Conservation (phyloP, 1,139 yeast species). For the Citeromyces hawaiiensis region DNA sequence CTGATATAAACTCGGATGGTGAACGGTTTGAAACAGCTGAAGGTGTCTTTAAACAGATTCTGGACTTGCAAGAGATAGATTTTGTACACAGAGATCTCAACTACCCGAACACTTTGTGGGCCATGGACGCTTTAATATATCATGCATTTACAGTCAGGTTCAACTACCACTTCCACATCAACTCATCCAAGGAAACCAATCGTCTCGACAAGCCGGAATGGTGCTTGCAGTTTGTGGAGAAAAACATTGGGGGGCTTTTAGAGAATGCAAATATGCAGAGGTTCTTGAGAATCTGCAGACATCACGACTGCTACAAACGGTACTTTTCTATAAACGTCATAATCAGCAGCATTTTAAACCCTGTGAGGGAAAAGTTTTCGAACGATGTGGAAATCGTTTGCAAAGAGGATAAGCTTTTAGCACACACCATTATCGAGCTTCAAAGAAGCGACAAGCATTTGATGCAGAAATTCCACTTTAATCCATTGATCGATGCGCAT, state of each 20-base stretch:
- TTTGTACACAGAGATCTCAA: conserved; percentile 14
- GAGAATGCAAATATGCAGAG: conserved; percentile 20
- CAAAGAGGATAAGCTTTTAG: conserved; percentile 33
- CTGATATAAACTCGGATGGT: neutral
- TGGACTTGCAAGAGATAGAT: conserved; percentile 21
- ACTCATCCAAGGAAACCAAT: conserved; percentile 38
- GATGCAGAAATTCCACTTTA: conserved; percentile 17
- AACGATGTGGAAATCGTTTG: conserved; percentile 22
- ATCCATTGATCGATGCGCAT: neutral
- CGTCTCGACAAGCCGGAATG: conserved; percentile 70
- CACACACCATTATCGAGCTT: conserved; percentile 49
- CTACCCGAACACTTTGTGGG: conserved; percentile 36
- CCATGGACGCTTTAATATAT: conserved; percentile 35
- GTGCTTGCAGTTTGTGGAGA: conserved; percentile 46
- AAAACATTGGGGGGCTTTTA: conserved; percentile 31
- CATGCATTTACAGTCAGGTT: conserved; percentile 52
- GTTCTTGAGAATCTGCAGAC: conserved; percentile 19
- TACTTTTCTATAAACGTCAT: conserved; percentile 31
- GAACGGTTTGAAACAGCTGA: neutral
- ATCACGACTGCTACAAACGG: conserved; percentile 13
- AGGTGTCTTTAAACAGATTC: neutral
- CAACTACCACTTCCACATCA: conserved; percentile 58
- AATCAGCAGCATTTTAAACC: conserved; percentile 37
- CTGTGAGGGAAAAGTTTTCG: conserved; percentile 33
- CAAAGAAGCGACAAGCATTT: conserved; percentile 46